Evolutionary conservation across 345 rosid genomes (phyloP), one percentile per base, ranked within the genome.

Genomic region (Clausena lansium): DNA sequence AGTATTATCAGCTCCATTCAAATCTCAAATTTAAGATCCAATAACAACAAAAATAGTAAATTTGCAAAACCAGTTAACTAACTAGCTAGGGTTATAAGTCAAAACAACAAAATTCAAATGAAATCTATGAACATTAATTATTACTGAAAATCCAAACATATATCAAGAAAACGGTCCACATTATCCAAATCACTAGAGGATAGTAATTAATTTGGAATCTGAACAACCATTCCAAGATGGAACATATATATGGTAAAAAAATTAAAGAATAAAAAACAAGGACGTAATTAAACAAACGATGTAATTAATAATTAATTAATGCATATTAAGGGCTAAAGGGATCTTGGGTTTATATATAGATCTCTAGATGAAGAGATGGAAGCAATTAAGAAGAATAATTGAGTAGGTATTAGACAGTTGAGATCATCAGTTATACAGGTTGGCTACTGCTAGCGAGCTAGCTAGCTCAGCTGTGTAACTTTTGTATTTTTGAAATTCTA

Each of bases 341-440:
- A 13, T 15, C 22, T 52, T 17, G 7, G 7, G 20, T 63, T 67
- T 9, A n/a, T 4, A 25, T 1, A n/a, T 9, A 14, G 52, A 9
- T 22, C 17, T 68, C 45, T 2, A 25, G 57, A 41, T 14, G 28
- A 35, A 11, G 57, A 4, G 20, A 19, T 11, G 33, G 74, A 39
- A 3, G 39, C 50, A 45, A 13, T 3, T 11, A 13, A 28, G 69
- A 45, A 32, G 58, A 65, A 63, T 77, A 67, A 73, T 66, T 59
- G 81, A 58, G 74, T 66, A 74, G 88, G 78, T 15, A 52, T 50
- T 75, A 65, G 78, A 63, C 62, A 71, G 80, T 69, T 69, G 70
- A 67, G 75, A 67, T 80, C 64, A 71, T 67, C 70, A 58, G 75
- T 28, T 58, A 25, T 73, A 74, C 79, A 70, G 73, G 77, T 73